phyloP scores from a whole-genome alignment of 108 stramenopile species.

The Cyclotella cryptica region DNA sequence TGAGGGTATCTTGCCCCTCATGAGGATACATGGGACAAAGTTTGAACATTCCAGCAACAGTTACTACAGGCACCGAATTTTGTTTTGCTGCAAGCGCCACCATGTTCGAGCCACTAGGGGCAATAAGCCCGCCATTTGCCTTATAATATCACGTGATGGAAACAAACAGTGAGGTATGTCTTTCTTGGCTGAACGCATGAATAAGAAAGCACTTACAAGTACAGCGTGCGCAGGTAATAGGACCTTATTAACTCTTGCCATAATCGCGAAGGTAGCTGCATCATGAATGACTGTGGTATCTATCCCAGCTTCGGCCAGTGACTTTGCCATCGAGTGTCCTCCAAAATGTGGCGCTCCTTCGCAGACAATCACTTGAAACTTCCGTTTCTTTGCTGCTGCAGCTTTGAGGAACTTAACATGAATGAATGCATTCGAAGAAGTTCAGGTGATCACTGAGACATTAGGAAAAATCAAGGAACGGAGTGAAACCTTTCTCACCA shows the following conservation, averaged over 20 bases:
- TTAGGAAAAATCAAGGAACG: not conserved
- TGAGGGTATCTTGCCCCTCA: conserved; percentile 94
- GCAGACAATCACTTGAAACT: conserved; percentile 96
- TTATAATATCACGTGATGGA: not conserved
- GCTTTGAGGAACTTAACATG: conserved; percentile 72
- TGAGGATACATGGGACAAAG: conserved; percentile 98
- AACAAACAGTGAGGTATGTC: not conserved
- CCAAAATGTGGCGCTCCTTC: conserved; percentile 91
- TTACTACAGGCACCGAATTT: conserved; percentile 94
- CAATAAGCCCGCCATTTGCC: conserved; percentile 97
- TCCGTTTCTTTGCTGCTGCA: conserved; percentile 86
- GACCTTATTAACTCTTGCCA: conserved; percentile 97
- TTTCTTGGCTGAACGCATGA: not conserved
- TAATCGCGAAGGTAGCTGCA: conserved; percentile 75
- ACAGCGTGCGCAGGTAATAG: conserved; percentile 95
- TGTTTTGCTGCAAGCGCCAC: conserved; percentile 94
- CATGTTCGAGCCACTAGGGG: conserved; percentile 88
- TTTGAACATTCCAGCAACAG: conserved; percentile 95
- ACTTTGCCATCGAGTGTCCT: conserved; percentile 87
- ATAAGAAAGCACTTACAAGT: conserved; percentile 44
- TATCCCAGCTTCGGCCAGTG: conserved; percentile 86
- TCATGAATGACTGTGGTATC: conserved; percentile 82
- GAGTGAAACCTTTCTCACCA: conserved; percentile 42
- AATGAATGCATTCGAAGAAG: not conserved
- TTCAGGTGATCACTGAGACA: not conserved